These are phyloP conservation scores for Colletotrichum sojae DNA, from an alignment of 2,329 filamentous ascomycete species.

Conservation along the genomic window DNA sequence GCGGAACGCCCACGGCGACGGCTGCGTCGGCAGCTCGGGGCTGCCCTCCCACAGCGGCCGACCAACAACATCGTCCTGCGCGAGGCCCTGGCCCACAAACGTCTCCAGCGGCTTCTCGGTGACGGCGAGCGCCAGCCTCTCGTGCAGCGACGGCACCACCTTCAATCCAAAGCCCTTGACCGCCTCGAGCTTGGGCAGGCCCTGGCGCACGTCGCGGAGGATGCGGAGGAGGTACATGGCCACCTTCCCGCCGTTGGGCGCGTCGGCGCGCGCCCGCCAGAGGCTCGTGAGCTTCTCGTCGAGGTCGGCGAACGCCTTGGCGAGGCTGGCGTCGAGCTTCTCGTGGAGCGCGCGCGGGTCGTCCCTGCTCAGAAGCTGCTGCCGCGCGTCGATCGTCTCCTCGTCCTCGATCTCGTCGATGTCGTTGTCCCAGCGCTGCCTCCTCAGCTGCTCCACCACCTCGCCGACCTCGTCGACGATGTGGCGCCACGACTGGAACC, in stretches of 20 bases:
- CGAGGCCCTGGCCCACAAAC: constrained; percentile 58
- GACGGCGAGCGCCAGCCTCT: constrained; percentile 69
- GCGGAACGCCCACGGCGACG: constrained; percentile 80
- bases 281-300: constrained; percentile 67
- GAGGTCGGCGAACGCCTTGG: constrained; percentile 70
- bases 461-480: constrained; percentile 77
- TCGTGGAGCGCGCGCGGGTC: constrained; percentile 77
- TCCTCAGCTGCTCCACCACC: constrained; percentile 75
- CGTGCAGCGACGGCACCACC: constrained; percentile 76
- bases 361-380: constrained; percentile 78
- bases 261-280: constrained; percentile 62
- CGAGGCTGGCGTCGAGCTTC: constrained; percentile 69
- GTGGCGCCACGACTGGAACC: constrained; percentile 81
- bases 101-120: constrained; percentile 63
- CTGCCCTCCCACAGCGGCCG: constrained; percentile 83
- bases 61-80: constrained; percentile 67
- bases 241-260: constrained; percentile 64
- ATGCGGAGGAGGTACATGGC: constrained; percentile 80
- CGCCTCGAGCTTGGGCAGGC: constrained; percentile 68
- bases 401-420: constrained; percentile 82
- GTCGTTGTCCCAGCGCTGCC: constrained; percentile 82
- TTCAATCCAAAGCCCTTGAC: constrained; percentile 70
- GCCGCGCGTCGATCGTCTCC: constrained; percentile 75
- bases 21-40: constrained; percentile 82
- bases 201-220: constrained; percentile 79